Evolutionary conservation across 176 grass and related monocot genomes (phyloP), one percentile per base, ranked within the genome.

Genomic region (Eragrostis nindensis): DNA sequence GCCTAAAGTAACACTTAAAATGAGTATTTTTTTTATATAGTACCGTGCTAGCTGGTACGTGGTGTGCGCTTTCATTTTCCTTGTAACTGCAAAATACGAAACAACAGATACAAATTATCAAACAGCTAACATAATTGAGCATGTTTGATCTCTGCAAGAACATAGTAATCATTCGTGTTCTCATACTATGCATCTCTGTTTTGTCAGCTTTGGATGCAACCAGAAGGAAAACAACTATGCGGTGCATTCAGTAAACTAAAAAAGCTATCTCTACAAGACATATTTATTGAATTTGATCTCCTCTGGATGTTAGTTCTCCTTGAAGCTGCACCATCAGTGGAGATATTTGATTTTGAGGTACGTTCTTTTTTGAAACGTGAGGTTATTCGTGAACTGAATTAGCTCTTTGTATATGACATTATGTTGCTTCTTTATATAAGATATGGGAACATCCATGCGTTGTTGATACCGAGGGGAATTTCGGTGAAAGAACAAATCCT

Each of bases 231-330:
- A 85, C 18, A 65, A 79, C 67, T 73, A 11, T 13, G 36, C 56
- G 54, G 2, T 7, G 46, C 47, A 42, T 79, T 79, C 18, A 79
- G 11, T 3, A 85, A 22, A 14, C 45, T 85, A 71, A 72, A 5
- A 13, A 85, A 70, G 44, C 17, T 85, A 22, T 62, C 32, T 41
- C 45, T 72, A 1, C 55, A 64, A 72, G 83, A 39, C 32, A 53
- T 85, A 6, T 85, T 53, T 79, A 60, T 79, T 3, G 12, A 72
- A 22, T 85, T 85, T 79, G 45, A 79, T 22, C 56, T 85, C 1
- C 19, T 72, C 22, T 85, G 83, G 83, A 85, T 46, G 38, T 29
- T 79, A 22, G 13, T 65, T 65, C 66, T 79, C 17, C 75, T 85
- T 53, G 67, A 79, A 79, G 56, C 75, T 62, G 75, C 83, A 36